Evolutionary conservation across 2,329 filamentous ascomycete species (phyloP).

Genomic region (Fusarium anguioides): DNA sequence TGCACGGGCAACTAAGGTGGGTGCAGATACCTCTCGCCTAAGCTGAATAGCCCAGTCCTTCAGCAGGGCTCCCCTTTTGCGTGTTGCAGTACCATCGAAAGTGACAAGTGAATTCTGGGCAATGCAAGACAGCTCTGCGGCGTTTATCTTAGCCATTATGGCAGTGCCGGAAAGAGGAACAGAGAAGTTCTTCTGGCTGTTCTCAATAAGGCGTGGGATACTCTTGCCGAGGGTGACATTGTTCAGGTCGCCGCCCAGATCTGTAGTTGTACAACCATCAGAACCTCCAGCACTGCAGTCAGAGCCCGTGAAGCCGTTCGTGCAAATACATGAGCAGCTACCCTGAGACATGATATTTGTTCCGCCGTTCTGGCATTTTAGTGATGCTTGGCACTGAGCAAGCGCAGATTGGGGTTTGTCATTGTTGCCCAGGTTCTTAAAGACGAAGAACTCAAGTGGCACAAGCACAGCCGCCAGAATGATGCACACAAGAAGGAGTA

Average conservation of each 20-base stretch:
- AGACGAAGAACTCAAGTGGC: constrained; percentile 74
- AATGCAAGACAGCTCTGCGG: constrained; percentile 80
- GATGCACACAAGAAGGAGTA: constrained; percentile 75
- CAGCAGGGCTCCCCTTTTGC: constrained; percentile 47
- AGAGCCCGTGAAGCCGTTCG: constrained; percentile 81
- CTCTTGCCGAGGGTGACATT: constrained; percentile 86
- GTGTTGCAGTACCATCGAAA: constrained; percentile 71
- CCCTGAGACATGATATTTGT: constrained; percentile 75
- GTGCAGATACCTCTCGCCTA: constrained; percentile 17
- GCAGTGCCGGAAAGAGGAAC: constrained; percentile 77
- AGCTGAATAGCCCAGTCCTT: constrained; percentile 42
- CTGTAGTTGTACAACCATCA: constrained; percentile 65
- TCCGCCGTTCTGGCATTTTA: constrained; percentile 83
- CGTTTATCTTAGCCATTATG: constrained; percentile 81
- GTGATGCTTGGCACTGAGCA: constrained; percentile 67
- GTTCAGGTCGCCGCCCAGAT: constrained; percentile 54
- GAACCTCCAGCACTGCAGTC: constrained; percentile 61
- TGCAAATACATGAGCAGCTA: constrained; percentile 86
- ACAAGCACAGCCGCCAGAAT: constrained; percentile 85
- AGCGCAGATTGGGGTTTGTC: constrained; percentile 53
- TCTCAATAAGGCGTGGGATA: constrained; percentile 78
- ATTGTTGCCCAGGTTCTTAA: constrained; percentile 59
- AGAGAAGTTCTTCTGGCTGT: constrained; percentile 75
- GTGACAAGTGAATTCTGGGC: constrained; percentile 89
- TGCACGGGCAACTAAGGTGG: constrained; percentile 20